Base-by-base conservation (phyloP, 306 rosid species). In the Rosa rugosa region DNA sequence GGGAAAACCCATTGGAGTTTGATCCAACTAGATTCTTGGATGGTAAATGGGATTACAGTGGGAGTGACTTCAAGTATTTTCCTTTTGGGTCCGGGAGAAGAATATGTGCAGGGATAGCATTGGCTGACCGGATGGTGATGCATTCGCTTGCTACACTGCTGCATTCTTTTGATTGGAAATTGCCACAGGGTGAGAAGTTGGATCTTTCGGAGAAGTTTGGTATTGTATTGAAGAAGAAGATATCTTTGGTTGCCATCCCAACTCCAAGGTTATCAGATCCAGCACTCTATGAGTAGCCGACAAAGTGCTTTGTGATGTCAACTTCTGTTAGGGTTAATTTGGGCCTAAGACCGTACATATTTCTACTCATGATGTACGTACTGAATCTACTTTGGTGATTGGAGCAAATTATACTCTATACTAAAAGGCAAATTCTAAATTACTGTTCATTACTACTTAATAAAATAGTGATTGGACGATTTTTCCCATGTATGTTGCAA, bases 81-180 rank as follows among this genome's bases (percentile, higher is more conserved):
- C 95, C 97, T 0, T 92, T 92, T 81, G 93, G 95, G 12, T 90
- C 93, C 18, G 97, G 95, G 8, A 79, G 92, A 78, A 87, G 97
- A 75, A 89, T 87, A 1, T 90, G 95, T 73, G 92, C 87, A 25
- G 95, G 97, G 11, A 31, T 71, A 4, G 92, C 84, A 14, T 87
- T 92, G 93, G 97, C 93, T 11, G 93, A 92, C 84, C 87, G 91
- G 77, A 85, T 80, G 8, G 90, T 90, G 47, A 17, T 89, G 41
- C 65, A 86, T 73, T 86, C 82, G 11, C 60, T 86, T 3, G 95
- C 97, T 11, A 92, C 92, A 0, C 87, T 92, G 6, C 8, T 89
- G 49, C 93, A 92, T 74, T 87, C 87, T 5, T 92, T 89, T 79
- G 90, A 92, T 60, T 90, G 97, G 95, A 71, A 59, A 50, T 1